Conservation (phyloP, 139 green algal species). For the Pycnococcus provasolii region DNA sequence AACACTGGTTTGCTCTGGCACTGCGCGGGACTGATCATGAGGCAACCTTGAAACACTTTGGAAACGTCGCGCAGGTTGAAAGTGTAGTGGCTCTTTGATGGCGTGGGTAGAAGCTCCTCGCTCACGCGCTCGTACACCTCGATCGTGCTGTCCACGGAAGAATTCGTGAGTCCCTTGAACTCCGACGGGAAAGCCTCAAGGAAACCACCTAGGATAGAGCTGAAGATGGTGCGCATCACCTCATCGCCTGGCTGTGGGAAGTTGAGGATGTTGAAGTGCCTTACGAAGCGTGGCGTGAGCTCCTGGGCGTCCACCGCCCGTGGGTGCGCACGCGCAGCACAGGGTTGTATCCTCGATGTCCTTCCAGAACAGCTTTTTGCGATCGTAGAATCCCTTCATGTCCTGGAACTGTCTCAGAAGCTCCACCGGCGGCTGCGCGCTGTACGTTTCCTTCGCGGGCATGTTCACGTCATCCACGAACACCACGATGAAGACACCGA, state of each 20-base stretch:
- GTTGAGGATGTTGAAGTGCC: slow-evolving; percentile 70
- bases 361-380: slow-evolving; percentile 76
- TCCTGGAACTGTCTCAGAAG: slow-evolving; percentile 76
- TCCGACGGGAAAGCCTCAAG: slow-evolving; percentile 49
- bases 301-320: slow-evolving; percentile 53
- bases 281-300: slow-evolving; percentile 55
- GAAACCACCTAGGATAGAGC: slow-evolving; percentile 59
- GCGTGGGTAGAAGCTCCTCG: slow-evolving; percentile 19
- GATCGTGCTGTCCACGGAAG: slow-evolving; percentile 54
- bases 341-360: slow-evolving; percentile 58
- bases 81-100: slow-evolving; percentile 27
- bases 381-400: slow-evolving; percentile 66
- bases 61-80: slow-evolving; percentile 25
- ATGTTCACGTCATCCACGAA: slow-evolving; percentile 88
- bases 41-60: slow-evolving; percentile 20
- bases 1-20: neutral
- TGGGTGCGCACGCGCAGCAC: slow-evolving; percentile 55
- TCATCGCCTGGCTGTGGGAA: slow-evolving; percentile 47
- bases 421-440: slow-evolving; percentile 70
- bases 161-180: slow-evolving; percentile 30
- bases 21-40: neutral
- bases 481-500: slow-evolving; percentile 75
- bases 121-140: slow-evolving; percentile 22
- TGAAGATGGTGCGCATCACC: slow-evolving; percentile 63
- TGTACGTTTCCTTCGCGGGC: slow-evolving; percentile 65